Evolutionary conservation across 2,329 filamentous ascomycete species (phyloP).

Genomic region (Ambrosiella xylebori): DNA sequence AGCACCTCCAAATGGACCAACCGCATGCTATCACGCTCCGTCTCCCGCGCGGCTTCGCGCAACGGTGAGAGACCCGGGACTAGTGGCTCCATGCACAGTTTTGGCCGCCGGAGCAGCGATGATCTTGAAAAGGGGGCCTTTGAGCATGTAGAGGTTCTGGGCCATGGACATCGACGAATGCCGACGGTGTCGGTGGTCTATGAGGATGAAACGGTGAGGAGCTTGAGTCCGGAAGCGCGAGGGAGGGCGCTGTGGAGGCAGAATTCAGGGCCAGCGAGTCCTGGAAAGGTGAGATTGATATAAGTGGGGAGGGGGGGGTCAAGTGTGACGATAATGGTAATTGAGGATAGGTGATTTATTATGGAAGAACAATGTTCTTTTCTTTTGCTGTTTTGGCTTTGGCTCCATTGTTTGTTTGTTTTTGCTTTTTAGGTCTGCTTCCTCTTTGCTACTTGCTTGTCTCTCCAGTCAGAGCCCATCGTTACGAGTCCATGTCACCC

Average conservation of each 20-base stretch:
- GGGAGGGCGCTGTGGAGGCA: neutral
- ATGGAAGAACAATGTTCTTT: neutral
- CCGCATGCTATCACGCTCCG: constrained; percentile 9
- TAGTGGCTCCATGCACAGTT: neutral
- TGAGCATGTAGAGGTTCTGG: neutral
- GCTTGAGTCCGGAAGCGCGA: neutral
- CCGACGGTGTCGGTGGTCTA: neutral
- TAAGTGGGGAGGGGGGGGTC: too few species aligned
- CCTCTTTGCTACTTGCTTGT: too few species aligned
- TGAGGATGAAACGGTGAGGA: neutral
- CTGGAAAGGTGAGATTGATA: too few species aligned
- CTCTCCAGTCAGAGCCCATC: too few species aligned
- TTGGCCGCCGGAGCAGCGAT: neutral
- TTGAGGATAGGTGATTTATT: neutral
- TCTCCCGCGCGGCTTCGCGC: constrained; percentile 3
- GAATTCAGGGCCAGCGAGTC: neutral
- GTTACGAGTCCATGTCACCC: too few species aligned
- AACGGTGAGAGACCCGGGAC: neutral
- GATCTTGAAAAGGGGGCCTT: neutral
- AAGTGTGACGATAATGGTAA: neutral
- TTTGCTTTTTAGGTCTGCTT: too few species aligned
- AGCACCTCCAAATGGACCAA: constrained; percentile 6
- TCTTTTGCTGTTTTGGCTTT: neutral
- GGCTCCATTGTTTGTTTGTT: too few species aligned
- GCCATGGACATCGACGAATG: neutral